phyloP scores from a whole-genome alignment of 768 basidiomycete species.

The Astraeus odoratus region DNA sequence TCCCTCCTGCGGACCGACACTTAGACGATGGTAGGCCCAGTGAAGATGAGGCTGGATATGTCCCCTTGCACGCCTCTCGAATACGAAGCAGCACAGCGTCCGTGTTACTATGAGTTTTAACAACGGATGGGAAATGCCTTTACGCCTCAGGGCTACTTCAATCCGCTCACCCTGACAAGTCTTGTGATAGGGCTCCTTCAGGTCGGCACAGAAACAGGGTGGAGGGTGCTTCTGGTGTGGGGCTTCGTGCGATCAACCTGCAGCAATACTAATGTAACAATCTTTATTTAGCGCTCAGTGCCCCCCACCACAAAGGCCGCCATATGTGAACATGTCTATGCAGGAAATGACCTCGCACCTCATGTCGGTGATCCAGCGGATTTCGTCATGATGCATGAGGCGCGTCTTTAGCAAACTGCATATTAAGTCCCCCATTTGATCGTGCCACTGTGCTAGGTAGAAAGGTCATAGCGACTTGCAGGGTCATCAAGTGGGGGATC shows the following conservation, averaged over 20 bases:
- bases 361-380: slow-evolving; percentile 41
- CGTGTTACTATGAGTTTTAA: slow-evolving; percentile 53
- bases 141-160: slow-evolving; percentile 59
- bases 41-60: slow-evolving; percentile 15
- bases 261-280: slow-evolving; percentile 3
- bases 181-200: slow-evolving; percentile 57
- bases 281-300: slow-evolving; percentile 37
- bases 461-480: slow-evolving; percentile 13
- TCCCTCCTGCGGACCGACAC: slow-evolving; percentile 58
- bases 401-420: slow-evolving; percentile 37
- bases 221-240: slow-evolving; percentile 43
- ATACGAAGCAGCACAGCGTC: slow-evolving; percentile 38
- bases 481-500: slow-evolving; percentile 11
- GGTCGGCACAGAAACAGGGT: slow-evolving; percentile 41
- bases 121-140: slow-evolving; percentile 63
- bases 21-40: slow-evolving; percentile 52
- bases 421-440: slow-evolving; percentile 39
- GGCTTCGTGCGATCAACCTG: slow-evolving; percentile 2
- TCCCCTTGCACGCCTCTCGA: slow-evolving; percentile 43
- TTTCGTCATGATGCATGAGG: slow-evolving; percentile 52
- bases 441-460: slow-evolving; percentile 14
- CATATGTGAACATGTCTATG: slow-evolving; percentile 31
- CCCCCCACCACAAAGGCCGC: slow-evolving; percentile 47
- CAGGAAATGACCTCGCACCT: slow-evolving; percentile 26
- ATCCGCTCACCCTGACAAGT: slow-evolving; percentile 53